Percentiles rank a stretch among this genome's conserved stretches.
phyloP scores from a whole-genome alignment of 129 eudicot species.

The Flaveria brownii region DNA sequence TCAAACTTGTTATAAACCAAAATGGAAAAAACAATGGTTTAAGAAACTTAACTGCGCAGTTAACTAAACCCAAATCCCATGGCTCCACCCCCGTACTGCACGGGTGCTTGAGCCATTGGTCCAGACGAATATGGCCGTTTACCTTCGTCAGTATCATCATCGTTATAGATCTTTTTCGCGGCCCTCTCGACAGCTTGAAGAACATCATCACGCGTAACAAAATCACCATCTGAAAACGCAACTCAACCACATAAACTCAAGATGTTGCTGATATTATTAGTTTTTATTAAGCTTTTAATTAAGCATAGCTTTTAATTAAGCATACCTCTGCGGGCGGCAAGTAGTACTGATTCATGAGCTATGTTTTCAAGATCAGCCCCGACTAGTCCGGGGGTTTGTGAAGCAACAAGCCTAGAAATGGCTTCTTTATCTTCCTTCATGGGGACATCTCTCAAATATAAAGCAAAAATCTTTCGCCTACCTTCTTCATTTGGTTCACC shows the following conservation, averaged over 20 bases:
- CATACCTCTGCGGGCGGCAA: constrained; percentile 65
- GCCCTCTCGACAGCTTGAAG: constrained; percentile 55
- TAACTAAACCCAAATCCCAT: constrained; percentile 36
- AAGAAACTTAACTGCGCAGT: not conserved
- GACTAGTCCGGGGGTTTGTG: constrained; percentile 46
- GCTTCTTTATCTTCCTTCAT: constrained; percentile 48
- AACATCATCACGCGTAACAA: constrained; percentile 46
- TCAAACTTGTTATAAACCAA: not conserved
- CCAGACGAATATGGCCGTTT: constrained; percentile 29
- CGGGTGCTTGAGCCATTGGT: constrained; percentile 27
- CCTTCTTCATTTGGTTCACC: constrained; percentile 58
- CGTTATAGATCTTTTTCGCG: constrained; percentile 34
- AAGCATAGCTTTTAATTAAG: too few relatives aligned
- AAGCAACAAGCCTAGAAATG: constrained; percentile 46
- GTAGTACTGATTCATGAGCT: constrained; percentile 51
- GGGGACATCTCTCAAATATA: constrained; percentile 47
- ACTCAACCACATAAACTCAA: not conserved
- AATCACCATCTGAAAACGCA: constrained; percentile 41
- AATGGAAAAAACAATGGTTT: constrained; percentile 12
- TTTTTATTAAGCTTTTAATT: not conserved
- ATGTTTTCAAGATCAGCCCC: constrained; percentile 69
- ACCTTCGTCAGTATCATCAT: constrained; percentile 7
- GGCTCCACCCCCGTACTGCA: constrained; percentile 29
- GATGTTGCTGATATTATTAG: not conserved
- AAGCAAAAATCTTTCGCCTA: constrained; percentile 44